Evolutionary conservation across 164 flowering plant species (phyloP).

Genomic region (Liquidambar formosana): DNA sequence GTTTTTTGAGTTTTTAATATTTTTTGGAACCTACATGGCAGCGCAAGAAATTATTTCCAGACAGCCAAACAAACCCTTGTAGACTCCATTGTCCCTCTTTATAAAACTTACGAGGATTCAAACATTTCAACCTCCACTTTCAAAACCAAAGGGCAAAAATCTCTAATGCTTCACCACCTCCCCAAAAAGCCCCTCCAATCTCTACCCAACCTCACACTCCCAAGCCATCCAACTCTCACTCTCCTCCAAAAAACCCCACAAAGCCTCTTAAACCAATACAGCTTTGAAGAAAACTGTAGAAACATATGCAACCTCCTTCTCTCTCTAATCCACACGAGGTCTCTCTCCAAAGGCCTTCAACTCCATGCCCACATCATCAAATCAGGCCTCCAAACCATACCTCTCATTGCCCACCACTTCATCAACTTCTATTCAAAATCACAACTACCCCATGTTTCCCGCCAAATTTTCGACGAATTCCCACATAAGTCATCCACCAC

Average conservation of each 20-base stretch:
- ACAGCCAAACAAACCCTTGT: too few species aligned
- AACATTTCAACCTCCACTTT: too few species aligned
- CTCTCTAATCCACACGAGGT: constrained; percentile 48
- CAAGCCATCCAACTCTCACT: not conserved
- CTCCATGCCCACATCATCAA: constrained; percentile 79
- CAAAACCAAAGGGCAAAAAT: too few species aligned
- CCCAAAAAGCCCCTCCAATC: not conserved
- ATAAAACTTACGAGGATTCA: too few species aligned
- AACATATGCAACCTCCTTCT: constrained; percentile 53
- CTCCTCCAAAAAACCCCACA: constrained; percentile 8
- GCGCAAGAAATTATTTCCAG: too few species aligned
- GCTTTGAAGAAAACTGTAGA: constrained; percentile 42
- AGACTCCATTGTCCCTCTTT: too few species aligned
- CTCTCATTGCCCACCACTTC: constrained; percentile 67
- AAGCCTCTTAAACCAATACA: constrained; percentile 21
- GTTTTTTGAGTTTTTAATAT: too few species aligned
- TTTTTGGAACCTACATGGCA: too few species aligned
- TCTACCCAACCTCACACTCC: not conserved
- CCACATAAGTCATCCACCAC: constrained; percentile 48
- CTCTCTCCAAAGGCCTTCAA: constrained; percentile 58
- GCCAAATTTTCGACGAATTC: constrained; percentile 56
- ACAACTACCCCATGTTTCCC: constrained; percentile 56
- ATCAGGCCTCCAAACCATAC: constrained; percentile 45
- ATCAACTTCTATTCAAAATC: constrained; percentile 87
- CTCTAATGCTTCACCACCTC: constrained; percentile 16